phyloP scores from a whole-genome alignment of 352 stramenopile genomes.

The Saprolegnia diclina region DNA sequence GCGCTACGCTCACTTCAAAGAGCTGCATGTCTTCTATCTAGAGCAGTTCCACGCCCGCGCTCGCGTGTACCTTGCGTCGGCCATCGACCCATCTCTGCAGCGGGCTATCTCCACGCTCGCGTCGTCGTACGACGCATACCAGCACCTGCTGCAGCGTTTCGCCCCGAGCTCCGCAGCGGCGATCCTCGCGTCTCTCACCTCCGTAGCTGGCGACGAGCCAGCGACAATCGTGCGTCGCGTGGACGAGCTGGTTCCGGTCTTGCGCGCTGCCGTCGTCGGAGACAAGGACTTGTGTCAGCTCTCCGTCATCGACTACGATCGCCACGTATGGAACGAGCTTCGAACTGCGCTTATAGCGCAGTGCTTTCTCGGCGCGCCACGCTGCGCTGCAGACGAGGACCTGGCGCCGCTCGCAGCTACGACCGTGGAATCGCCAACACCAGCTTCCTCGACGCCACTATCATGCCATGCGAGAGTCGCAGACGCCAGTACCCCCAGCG shows the following conservation, averaged over 20 bases:
- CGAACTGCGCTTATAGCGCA: not conserved
- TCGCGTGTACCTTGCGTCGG: conserved; percentile 1
- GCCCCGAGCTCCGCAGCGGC: not conserved
- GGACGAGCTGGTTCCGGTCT: not conserved
- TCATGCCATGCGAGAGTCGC: too few relatives aligned
- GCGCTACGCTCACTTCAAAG: not conserved
- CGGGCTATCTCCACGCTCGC: not conserved
- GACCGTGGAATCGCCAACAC: too few relatives aligned
- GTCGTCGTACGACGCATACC: not conserved
- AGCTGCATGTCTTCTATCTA: not conserved
- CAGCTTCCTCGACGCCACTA: too few relatives aligned
- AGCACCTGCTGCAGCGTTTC: conserved; percentile 5
- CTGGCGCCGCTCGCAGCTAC: not conserved
- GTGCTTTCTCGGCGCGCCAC: not conserved
- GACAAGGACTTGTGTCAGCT: not conserved
- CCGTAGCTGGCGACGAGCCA: not conserved
- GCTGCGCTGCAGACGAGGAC: not conserved
- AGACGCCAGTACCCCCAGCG: too few relatives aligned
- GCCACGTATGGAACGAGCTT: conserved; percentile 1
- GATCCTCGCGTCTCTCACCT: not conserved
- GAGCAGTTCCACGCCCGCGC: not conserved
- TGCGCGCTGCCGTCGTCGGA: not conserved
- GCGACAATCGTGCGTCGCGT: not conserved
- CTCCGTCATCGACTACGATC: conserved; percentile 2
- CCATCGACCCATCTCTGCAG: not conserved